A percentile compares a stretch with the other conserved stretches of the same genome.
Conservation (phyloP, 495 filamentous ascomycete genomes). For the Aspergillus kassunensis region DNA sequence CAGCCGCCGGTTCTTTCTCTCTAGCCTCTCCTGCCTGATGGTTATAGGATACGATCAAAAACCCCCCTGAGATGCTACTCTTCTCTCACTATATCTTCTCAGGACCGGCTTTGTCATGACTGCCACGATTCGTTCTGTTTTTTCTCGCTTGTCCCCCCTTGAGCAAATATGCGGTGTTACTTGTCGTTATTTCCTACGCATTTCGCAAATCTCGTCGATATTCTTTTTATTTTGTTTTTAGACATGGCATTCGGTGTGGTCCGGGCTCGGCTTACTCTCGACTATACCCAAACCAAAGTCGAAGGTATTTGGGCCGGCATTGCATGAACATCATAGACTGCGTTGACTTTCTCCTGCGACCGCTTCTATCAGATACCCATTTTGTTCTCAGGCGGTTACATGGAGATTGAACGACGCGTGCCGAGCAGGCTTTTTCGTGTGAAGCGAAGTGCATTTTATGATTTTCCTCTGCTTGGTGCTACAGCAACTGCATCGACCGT, state of each 20-base stretch:
- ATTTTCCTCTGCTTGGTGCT: conserved; percentile 44
- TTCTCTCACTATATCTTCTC: conserved; percentile 38
- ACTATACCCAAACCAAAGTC: conserved; percentile 29
- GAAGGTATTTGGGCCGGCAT: conserved; percentile 47
- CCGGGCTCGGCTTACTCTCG: conserved; percentile 41
- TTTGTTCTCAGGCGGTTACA: conserved; percentile 40
- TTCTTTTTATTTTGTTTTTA: conserved; percentile 31
- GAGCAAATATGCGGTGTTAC: conserved; percentile 29
- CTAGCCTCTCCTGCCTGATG: conserved; percentile 25
- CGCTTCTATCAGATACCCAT: conserved; percentile 59
- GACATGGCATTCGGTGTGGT: conserved; percentile 45
- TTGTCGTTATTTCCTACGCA: conserved; percentile 21
- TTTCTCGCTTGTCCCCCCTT: conserved; percentile 19
- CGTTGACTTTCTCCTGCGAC: conserved; percentile 59
- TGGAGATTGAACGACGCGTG: conserved; percentile 42
- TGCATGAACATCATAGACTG: conserved; percentile 76
- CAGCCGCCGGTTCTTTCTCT: conserved; percentile 41
- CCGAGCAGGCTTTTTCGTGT: conserved; percentile 40
- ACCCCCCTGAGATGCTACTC: conserved; percentile 44
- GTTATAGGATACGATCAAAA: conserved; percentile 46
- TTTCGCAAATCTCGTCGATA: conserved; percentile 25
- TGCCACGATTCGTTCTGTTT: conserved; percentile 38
- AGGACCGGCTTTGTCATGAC: conserved; percentile 51
- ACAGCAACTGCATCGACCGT: conserved; percentile 41
- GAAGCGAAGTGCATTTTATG: conserved; percentile 46